phyloP scores from a whole-genome alignment of 2,329 filamentous ascomycete species.

The Dothistroma septosporum region DNA sequence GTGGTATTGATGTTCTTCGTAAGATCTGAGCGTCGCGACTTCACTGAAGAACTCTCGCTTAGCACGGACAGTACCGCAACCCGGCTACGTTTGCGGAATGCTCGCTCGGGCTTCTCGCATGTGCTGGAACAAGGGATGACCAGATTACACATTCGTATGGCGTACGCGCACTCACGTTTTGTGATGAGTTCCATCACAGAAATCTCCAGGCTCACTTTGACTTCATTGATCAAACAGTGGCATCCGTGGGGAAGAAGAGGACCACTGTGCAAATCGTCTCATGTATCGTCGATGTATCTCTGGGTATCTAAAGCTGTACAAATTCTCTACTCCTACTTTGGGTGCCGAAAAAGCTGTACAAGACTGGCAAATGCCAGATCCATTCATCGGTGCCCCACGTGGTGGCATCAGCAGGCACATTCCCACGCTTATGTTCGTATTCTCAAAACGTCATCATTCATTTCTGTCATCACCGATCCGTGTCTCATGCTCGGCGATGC shows the following conservation, averaged over 20 bases:
- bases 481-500: neutral
- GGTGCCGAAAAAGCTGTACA: neutral
- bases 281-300: neutral
- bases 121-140: neutral
- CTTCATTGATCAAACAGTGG: neutral
- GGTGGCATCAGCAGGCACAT: neutral
- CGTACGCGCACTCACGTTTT: neutral
- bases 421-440: neutral
- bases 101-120: neutral
- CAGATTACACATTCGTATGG: neutral
- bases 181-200: neutral
- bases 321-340: neutral
- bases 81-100: neutral
- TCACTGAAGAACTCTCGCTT: neutral
- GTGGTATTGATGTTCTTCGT: neutral
- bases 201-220: neutral
- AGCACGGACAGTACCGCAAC: neutral
- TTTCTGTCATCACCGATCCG: conserved; percentile 1
- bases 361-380: neutral
- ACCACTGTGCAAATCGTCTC: neutral
- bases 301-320: neutral
- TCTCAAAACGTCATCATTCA: neutral
- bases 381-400: neutral
- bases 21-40: neutral
- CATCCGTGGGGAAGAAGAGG: neutral